A percentile compares a stretch with the other conserved stretches of the same genome.
Evolutionary conservation across 495 filamentous ascomycete genomes (phyloP).

Genomic region (Penicillium antarcticum): DNA sequence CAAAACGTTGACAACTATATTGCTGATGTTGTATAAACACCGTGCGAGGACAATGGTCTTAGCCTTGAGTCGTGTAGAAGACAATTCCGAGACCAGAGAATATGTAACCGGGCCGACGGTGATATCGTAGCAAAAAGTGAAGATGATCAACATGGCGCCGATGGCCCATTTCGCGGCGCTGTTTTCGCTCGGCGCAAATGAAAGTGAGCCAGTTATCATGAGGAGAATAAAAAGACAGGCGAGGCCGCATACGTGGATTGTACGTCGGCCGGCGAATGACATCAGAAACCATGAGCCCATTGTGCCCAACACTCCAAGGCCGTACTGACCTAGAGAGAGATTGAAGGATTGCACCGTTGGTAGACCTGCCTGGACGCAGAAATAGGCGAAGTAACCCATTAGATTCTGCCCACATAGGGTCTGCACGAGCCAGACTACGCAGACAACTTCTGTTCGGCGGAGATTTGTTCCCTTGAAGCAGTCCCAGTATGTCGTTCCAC

Average conservation of each 20-base stretch:
- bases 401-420: slow-evolving; percentile 66
- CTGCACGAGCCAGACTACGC: slow-evolving; percentile 68
- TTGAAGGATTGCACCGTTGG: slow-evolving; percentile 52
- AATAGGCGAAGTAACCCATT: slow-evolving; percentile 68
- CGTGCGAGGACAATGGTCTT: slow-evolving; percentile 65
- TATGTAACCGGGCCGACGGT: slow-evolving; percentile 72
- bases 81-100: slow-evolving; percentile 65
- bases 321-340: slow-evolving; percentile 65
- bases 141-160: slow-evolving; percentile 58
- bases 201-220: slow-evolving; percentile 61
- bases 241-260: slow-evolving; percentile 62
- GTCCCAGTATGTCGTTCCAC: slow-evolving; percentile 58
- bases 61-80: slow-evolving; percentile 60
- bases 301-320: slow-evolving; percentile 61
- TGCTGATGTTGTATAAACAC: slow-evolving; percentile 62
- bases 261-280: slow-evolving; percentile 57
- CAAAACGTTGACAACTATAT: slow-evolving; percentile 60
- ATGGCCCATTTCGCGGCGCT: slow-evolving; percentile 25
- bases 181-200: slow-evolving; percentile 50
- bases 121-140: slow-evolving; percentile 62
- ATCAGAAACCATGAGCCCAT: slow-evolving; percentile 66
- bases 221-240: slow-evolving; percentile 54
- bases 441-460: slow-evolving; percentile 66
- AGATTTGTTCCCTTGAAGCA: slow-evolving; percentile 67
- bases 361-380: slow-evolving; percentile 65